Conservation (phyloP, 2,329 filamentous ascomycete species). For the Calonectria henricotiae region DNA sequence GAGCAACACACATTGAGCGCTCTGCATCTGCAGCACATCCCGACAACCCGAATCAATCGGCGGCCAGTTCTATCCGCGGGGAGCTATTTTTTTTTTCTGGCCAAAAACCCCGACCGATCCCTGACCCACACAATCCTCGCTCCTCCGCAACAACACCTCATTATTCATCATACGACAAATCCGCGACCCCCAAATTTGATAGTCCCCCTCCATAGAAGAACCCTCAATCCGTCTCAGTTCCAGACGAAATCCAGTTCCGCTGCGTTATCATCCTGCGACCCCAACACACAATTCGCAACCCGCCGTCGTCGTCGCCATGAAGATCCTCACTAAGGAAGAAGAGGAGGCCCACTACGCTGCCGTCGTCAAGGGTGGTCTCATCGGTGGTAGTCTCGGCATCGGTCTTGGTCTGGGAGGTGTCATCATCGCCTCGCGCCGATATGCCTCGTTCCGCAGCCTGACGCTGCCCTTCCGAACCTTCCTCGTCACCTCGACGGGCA, state of each 20-base stretch:
- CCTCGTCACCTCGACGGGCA: slow-evolving; percentile 85
- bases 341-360: slow-evolving; percentile 87
- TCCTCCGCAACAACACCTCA: slow-evolving; percentile 33
- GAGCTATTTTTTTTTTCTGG: slow-evolving; percentile 34
- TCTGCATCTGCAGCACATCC: slow-evolving; percentile 28
- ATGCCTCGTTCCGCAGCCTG: slow-evolving; percentile 83
- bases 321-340: slow-evolving; percentile 95
- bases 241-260: slow-evolving; percentile 25
- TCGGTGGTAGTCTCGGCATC: slow-evolving; percentile 81
- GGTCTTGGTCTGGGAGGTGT: slow-evolving; percentile 79
- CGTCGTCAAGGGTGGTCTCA: slow-evolving; percentile 84
- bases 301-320: slow-evolving; percentile 77
- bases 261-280: neutral
- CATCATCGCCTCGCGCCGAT: slow-evolving; percentile 78
- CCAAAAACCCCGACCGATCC: slow-evolving; percentile 24
- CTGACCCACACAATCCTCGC: slow-evolving; percentile 27
- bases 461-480: slow-evolving; percentile 94
- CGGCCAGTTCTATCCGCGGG: slow-evolving; percentile 24
- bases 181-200: slow-evolving; percentile 11
- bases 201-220: slow-evolving; percentile 28
- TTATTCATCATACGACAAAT: slow-evolving; percentile 36
- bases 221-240: slow-evolving; percentile 13
- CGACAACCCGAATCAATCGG: slow-evolving; percentile 31
- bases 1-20: slow-evolving; percentile 13
- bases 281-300: neutral